Percentiles rank a stretch among this genome's conserved stretches.
phyloP scores from a whole-genome alignment of 1,284 basidiomycete species.

The Inonotus obliquus region DNA sequence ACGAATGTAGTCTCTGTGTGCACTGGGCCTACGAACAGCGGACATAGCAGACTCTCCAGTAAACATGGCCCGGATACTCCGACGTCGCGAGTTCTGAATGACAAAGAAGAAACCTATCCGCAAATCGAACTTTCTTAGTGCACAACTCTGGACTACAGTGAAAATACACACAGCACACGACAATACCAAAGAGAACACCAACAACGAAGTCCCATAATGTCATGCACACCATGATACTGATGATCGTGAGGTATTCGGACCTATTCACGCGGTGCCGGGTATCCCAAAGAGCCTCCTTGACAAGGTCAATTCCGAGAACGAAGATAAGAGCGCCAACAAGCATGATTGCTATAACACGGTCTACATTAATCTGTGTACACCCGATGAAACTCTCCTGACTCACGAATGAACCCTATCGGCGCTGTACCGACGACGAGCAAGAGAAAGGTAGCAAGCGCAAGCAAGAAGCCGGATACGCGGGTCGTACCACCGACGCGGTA shows the following conservation, averaged over 20 bases:
- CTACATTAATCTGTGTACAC: not conserved
- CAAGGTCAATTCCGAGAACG: conserved; percentile 90
- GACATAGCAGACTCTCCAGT: conserved; percentile 82
- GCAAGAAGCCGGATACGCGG: conserved; percentile 80
- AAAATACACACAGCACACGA: conserved; percentile 72
- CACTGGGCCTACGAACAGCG: conserved; percentile 85
- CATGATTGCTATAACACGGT: conserved; percentile 61
- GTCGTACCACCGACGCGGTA: conserved; percentile 93
- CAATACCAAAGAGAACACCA: conserved; percentile 89
- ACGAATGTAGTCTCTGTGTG: conserved; percentile 86
- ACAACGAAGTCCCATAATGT: conserved; percentile 93
- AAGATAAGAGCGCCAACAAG: conserved; percentile 92
- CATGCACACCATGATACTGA: conserved; percentile 87
- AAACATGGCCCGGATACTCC: conserved; percentile 79
- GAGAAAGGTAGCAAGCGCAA: conserved; percentile 71
- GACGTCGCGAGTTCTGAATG: conserved; percentile 81
- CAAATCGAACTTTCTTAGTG: conserved; percentile 7
- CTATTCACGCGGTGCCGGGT: conserved; percentile 84
- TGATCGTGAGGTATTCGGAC: conserved; percentile 76
- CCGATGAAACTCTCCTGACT: conserved; percentile 30
- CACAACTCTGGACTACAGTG: not conserved
- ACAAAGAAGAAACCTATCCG: conserved; percentile 90
- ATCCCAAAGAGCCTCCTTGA: conserved; percentile 96
- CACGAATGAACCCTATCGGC: conserved; percentile 86
- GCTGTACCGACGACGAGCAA: conserved; percentile 82